Base-by-base conservation (phyloP, 129 eudicot genomes). In the Saussurea involucrata region DNA sequence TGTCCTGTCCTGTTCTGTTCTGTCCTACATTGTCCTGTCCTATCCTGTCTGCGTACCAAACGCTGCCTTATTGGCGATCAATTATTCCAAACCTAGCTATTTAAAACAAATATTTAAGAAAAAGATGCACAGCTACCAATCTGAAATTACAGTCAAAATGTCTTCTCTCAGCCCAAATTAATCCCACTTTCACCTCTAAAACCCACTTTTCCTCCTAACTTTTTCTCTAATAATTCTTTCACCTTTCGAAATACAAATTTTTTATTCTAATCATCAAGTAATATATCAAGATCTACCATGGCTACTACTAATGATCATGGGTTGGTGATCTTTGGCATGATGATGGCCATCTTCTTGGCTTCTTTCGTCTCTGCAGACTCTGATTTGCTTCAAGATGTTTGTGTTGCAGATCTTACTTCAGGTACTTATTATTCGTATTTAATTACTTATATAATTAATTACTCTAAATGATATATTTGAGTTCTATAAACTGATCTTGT, bases 361-460 rank as follows among this genome's bases (percentile, higher is more conserved):
- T 68, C 64, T 9, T 67, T 63, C 4, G 81, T 79, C 6, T 81
- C 80, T 63, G 92, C 87, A 4, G 92, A 91, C 77, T 87, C 88
- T 11, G 97, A 91, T 49, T 55, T 76, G 90, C 97, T 88, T 76
- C 97, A 91, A 83, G 97, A 91, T 78, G 76, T 88, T 25, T 91
- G 97, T 76, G 97, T 91, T 58, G 97, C 97, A 24, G 97, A 91
- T 91, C 87, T 81, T 68, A 22, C 91, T 21, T 86, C 97, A 61
- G 84, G 97, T 91, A 88, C n/a, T 46, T 5, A n/a, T 7, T 66
- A 34, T 63, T 11, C 27, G 36, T 36, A 49, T 49, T 49, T 15
- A 17, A 17, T 49, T 17, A 49, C 57, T 33, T 33, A 27, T 27
- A 27, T 27, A 7, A 40, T 10, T 27, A 7, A 40, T 10, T 40